These are phyloP conservation scores for Sclerospora graminicola DNA, from an alignment of 352 stramenopile species.

Conservation along the genomic window DNA sequence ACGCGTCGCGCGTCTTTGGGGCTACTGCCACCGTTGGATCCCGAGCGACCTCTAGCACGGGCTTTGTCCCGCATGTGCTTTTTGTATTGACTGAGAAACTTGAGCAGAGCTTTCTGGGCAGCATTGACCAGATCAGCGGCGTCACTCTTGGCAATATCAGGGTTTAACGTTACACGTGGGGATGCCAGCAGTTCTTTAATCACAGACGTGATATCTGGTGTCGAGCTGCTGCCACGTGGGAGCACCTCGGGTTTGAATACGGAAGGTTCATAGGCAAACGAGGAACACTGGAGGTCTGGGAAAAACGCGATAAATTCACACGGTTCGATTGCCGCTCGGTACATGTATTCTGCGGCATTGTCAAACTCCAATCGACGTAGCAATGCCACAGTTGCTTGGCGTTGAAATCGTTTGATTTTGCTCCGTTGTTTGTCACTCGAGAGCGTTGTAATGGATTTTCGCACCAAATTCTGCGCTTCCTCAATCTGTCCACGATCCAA, in stretches of 20 bases:
- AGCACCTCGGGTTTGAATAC: slow-evolving; percentile 80
- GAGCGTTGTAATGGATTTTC: slow-evolving; percentile 63
- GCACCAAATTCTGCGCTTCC: slow-evolving; percentile 74
- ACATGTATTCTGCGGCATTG: slow-evolving; percentile 73
- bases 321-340: slow-evolving; percentile 71
- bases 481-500: slow-evolving; percentile 80
- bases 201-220: slow-evolving; percentile 68
- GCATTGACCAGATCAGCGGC: slow-evolving; percentile 39
- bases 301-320: slow-evolving; percentile 85
- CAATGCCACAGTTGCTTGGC: slow-evolving; percentile 69
- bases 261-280: slow-evolving; percentile 76
- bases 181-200: slow-evolving; percentile 58
- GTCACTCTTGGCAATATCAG: slow-evolving; percentile 52
- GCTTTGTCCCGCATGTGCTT: slow-evolving; percentile 73
- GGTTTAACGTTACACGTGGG: slow-evolving; percentile 33
- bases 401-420: slow-evolving; percentile 85
- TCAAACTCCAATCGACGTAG: slow-evolving; percentile 75
- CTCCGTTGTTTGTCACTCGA: slow-evolving; percentile 78
- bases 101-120: slow-evolving; percentile 65
- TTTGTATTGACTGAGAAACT: slow-evolving; percentile 77
- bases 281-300: slow-evolving; percentile 64
- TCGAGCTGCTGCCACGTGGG: slow-evolving; percentile 54
- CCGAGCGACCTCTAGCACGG: slow-evolving; percentile 26
- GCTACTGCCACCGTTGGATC: slow-evolving; percentile 15
- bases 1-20: slow-evolving; percentile 65